A percentile compares a stretch with the other conserved stretches of the same genome.
Evolutionary conservation across 352 stramenopile genomes (phyloP).

Genomic region (Globisporangium irregulare): DNA sequence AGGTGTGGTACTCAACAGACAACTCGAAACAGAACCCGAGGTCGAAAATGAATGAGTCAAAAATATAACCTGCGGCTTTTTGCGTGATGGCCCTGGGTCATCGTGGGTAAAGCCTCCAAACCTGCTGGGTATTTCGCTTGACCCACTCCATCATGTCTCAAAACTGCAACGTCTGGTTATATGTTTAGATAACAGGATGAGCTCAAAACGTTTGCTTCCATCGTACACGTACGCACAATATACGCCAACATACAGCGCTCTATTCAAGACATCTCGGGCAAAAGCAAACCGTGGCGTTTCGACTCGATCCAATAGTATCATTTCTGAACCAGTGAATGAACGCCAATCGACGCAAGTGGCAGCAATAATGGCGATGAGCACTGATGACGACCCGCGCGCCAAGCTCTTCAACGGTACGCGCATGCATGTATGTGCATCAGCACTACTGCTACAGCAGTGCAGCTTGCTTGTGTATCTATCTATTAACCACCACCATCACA

Average conservation of each 20-base stretch:
- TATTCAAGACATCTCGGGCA: neutral
- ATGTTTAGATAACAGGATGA: too few species aligned
- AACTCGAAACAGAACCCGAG: too few species aligned
- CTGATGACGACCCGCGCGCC: constrained; percentile 17
- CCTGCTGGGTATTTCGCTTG: too few species aligned
- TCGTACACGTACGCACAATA: too few species aligned
- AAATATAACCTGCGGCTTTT: too few species aligned
- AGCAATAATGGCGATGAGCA: constrained; percentile 8
- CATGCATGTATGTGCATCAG: constrained; percentile 12
- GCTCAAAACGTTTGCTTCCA: too few species aligned
- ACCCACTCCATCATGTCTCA: too few species aligned
- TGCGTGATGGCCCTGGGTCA: too few species aligned
- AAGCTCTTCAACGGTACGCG: constrained; percentile 73
- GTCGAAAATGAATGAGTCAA: too few species aligned
- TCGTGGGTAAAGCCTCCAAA: too few species aligned
- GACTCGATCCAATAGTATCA: neutral
- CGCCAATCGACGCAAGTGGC: neutral
- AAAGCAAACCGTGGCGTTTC: neutral
- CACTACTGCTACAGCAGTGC: neutral
- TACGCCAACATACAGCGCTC: neutral
- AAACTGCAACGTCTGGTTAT: too few species aligned
- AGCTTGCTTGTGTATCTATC: neutral
- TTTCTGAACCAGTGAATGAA: neutral
- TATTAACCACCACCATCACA: neutral
- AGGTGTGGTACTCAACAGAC: too few species aligned